These are phyloP conservation scores for Boletus coccyginus DNA, from an alignment of 768 basidiomycete species.

Conservation along the genomic window DNA sequence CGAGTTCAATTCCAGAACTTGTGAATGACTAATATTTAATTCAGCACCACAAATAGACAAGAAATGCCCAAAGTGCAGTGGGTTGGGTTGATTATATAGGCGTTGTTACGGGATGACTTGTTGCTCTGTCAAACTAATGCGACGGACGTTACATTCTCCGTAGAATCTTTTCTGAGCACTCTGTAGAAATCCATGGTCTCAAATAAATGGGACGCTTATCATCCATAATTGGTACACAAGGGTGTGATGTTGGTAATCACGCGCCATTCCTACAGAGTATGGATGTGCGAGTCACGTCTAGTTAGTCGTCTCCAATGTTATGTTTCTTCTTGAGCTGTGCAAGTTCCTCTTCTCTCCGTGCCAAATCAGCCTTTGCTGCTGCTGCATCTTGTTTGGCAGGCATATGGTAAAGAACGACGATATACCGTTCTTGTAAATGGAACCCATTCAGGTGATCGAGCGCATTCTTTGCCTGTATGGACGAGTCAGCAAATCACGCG, in stretches of 20 bases:
- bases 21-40: constrained; percentile 9
- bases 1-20: constrained; percentile 5
- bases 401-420: constrained; percentile 97
- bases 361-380: constrained; percentile 88
- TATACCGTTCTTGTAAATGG: constrained; percentile 96
- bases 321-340: constrained; percentile 84
- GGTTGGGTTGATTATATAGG: constrained; percentile 16
- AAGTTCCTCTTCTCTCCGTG: constrained; percentile 87
- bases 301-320: constrained; percentile 73
- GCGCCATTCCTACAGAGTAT: constrained; percentile 5
- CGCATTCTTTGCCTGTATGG: constrained; percentile 85
- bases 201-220: constrained; percentile 7
- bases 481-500: constrained; percentile 9
- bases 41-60: constrained; percentile 60
- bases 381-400: constrained; percentile 95
- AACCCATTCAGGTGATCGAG: constrained; percentile 97
- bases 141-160: constrained; percentile 11
- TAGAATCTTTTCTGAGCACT: constrained; percentile 1
- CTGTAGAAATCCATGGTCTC: constrained; percentile 6
- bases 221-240: constrained; percentile 2
- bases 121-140: neutral
- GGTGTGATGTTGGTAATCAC: constrained; percentile 1
- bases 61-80: constrained; percentile 45
- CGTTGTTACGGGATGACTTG: constrained; percentile 3
- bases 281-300: constrained; percentile 12